phyloP scores from a whole-genome alignment of 2,329 filamentous ascomycete species.

The Laburnicola sp. region DNA sequence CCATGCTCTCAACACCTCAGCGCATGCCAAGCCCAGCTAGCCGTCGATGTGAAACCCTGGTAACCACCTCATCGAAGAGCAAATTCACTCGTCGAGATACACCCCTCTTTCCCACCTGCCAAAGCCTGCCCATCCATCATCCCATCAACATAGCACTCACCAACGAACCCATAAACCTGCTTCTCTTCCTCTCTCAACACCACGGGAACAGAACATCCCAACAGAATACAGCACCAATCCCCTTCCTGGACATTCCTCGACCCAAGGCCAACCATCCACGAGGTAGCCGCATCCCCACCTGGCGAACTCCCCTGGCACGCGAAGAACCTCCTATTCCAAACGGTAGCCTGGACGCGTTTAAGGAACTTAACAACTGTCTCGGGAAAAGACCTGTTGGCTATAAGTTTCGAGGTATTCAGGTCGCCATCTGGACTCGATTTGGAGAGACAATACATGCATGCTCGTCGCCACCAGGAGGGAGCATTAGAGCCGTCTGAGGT shows the following conservation, averaged over 20 bases:
- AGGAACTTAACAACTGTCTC: constrained; percentile 8
- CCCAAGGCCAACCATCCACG: not conserved
- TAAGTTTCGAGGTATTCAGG: constrained; percentile 4
- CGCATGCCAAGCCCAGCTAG: too few species aligned
- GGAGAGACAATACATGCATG: constrained; percentile 10
- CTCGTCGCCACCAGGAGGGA: constrained; percentile 17
- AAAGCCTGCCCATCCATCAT: too few species aligned
- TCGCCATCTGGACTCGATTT: constrained; percentile 8
- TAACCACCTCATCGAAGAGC: too few species aligned
- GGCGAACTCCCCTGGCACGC: not conserved
- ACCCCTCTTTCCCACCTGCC: too few species aligned
- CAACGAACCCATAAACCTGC: not conserved
- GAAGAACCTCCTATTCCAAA: constrained; percentile 11
- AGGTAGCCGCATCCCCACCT: not conserved
- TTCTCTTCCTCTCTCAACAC: constrained; percentile 42
- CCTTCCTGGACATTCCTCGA: not conserved
- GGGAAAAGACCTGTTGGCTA: constrained; percentile 2
- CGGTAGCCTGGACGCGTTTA: constrained; percentile 8
- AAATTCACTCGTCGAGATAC: too few species aligned
- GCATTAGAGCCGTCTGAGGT: constrained; percentile 7
- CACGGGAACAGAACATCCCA: too few species aligned
- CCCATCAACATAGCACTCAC: too few species aligned
- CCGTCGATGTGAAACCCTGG: too few species aligned
- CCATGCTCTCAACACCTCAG: too few species aligned
- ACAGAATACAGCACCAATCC: too few species aligned